These are phyloP conservation scores for Castanopsis chinensis DNA, from an alignment of 306 rosid genomes.

Conservation along the genomic window DNA sequence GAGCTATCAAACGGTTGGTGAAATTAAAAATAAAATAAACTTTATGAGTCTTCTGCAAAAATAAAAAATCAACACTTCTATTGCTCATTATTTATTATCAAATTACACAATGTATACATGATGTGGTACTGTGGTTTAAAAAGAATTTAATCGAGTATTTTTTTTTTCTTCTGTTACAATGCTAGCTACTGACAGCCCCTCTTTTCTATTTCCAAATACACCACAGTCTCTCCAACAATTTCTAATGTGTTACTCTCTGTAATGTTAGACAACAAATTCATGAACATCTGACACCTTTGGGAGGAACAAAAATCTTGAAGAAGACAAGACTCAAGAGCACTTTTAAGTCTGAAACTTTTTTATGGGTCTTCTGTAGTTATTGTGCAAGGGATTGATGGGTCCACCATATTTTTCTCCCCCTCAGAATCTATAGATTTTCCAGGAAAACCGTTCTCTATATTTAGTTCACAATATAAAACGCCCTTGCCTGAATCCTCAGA, in stretches of 20 bases:
- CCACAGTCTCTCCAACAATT: not conserved
- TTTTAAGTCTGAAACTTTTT: not conserved
- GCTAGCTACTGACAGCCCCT: not conserved
- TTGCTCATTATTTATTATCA: not conserved
- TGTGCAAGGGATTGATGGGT: constrained; percentile 6
- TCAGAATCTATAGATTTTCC: constrained; percentile 17
- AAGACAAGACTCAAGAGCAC: not conserved
- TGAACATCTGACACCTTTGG: not conserved
- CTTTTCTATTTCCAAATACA: not conserved
- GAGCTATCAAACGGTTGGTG: too few relatives aligned
- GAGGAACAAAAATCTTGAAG: not conserved
- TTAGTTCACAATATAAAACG: constrained; percentile 40
- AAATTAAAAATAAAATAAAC: too few relatives aligned
- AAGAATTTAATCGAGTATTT: not conserved
- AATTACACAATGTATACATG: not conserved
- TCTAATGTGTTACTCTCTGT: not conserved
- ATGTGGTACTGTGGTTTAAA: not conserved
- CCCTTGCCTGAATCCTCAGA: constrained; percentile 55
- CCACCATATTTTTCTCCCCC: constrained; percentile 10
- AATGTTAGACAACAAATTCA: not conserved
- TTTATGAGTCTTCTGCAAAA: not conserved
- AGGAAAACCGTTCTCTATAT: constrained; percentile 32
- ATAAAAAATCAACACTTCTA: not conserved
- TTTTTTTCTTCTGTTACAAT: not conserved
- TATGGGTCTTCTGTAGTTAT: constrained; percentile 21